Evolutionary conservation across 129 eudicot genomes (phyloP).

Genomic region (Helichrysum umbraculigerum): DNA sequence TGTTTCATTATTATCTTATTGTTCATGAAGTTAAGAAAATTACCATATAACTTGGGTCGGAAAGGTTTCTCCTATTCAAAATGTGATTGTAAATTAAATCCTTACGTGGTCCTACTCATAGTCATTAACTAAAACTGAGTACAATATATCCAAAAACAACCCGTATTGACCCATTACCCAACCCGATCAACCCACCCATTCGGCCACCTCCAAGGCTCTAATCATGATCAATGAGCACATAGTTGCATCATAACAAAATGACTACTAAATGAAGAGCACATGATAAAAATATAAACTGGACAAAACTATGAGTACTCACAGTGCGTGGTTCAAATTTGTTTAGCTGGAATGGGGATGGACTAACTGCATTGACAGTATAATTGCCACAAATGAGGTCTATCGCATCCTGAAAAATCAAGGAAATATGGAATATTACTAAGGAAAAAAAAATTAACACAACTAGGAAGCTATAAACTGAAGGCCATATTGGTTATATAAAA

Average conservation of each 20-base stretch:
- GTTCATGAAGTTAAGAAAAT: no score
- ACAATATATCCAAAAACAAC: neutral
- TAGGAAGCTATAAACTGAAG: neutral
- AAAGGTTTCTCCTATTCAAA: neutral
- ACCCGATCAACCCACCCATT: neutral
- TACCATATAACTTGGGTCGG: neutral
- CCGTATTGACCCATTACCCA: neutral
- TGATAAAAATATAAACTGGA: slow-evolving; percentile 4
- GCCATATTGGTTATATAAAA: slow-evolving; percentile 10
- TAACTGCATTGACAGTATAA: slow-evolving; percentile 58
- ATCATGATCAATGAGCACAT: neutral
- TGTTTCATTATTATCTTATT: no score
- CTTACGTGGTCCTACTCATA: no score
- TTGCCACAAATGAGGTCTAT: slow-evolving; percentile 91
- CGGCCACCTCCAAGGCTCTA: neutral
- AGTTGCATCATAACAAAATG: slow-evolving; percentile 9
- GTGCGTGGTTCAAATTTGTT: slow-evolving; percentile 64
- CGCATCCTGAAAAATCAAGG: slow-evolving; percentile 66
- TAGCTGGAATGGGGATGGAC: slow-evolving; percentile 66
- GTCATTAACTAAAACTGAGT: neutral
- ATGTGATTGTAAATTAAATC: no score
- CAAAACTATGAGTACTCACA: slow-evolving; percentile 44
- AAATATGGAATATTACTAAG: slow-evolving; percentile 8
- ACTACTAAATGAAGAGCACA: slow-evolving; percentile 5
- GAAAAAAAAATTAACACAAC: neutral